A percentile compares a stretch with the other conserved stretches of the same genome.
Evolutionary conservation across 208 protist genomes (phyloP).

Genomic region (Leishmania arabica): DNA sequence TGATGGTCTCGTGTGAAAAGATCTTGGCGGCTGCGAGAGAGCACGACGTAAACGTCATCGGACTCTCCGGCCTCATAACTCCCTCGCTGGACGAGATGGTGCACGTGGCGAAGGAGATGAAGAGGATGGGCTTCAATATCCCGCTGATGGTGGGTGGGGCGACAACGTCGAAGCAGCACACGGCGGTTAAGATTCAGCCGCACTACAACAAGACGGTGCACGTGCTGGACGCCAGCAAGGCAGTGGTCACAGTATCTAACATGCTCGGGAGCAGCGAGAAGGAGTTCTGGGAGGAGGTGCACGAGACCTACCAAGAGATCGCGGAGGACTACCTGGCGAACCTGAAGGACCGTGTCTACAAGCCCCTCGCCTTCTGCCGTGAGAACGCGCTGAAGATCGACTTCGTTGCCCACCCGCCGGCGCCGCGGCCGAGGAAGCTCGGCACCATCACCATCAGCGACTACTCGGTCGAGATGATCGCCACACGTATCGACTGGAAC

Average conservation of each 20-base stretch:
- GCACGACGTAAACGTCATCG: constrained; percentile 92
- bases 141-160: constrained; percentile 96
- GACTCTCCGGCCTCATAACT: constrained; percentile 97
- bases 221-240: constrained; percentile 95
- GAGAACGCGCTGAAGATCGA: constrained; percentile 65
- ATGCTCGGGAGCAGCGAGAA: constrained; percentile 59
- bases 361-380: constrained; percentile 75
- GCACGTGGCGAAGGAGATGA: constrained; percentile 94
- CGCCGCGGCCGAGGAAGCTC: constrained; percentile 59
- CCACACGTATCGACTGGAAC: constrained; percentile 97
- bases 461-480: constrained; percentile 81
- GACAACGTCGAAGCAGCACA: constrained; percentile 97
- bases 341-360: constrained; percentile 89
- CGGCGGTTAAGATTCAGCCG: constrained; percentile 96
- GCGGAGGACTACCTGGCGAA: constrained; percentile 94
- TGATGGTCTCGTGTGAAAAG: constrained; percentile 94
- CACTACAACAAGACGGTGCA: constrained; percentile 91
- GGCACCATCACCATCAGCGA: constrained; percentile 78
- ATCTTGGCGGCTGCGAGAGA: constrained; percentile 88
- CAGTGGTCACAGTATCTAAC: constrained; percentile 84
- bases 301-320: constrained; percentile 91
- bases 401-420: constrained; percentile 57
- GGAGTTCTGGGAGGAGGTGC: constrained; percentile 89
- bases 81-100: constrained; percentile 98
- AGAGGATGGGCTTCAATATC: constrained; percentile 78